A percentile compares a stretch with the other conserved stretches of the same genome.
phyloP scores from a whole-genome alignment of 495 filamentous ascomycete species.

The Hypomontagnella monticulosa region DNA sequence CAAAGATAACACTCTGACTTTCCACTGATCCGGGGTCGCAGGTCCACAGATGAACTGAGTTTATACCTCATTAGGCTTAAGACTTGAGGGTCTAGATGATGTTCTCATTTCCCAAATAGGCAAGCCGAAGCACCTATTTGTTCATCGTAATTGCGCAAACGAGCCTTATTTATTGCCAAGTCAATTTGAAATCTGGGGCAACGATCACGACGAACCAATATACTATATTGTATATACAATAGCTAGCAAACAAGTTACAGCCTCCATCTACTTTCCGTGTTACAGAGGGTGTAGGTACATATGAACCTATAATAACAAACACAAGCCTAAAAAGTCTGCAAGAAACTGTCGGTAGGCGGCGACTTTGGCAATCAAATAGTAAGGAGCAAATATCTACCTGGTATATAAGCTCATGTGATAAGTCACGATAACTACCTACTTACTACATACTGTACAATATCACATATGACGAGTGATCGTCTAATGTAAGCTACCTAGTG shows the following conservation, averaged over 20 bases:
- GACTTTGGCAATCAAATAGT: slow-evolving; percentile 19
- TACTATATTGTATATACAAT: background rate
- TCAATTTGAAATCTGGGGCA: slow-evolving; percentile 33
- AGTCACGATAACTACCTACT: slow-evolving; percentile 6
- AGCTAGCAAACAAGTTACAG: slow-evolving; percentile 22
- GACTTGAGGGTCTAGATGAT: slow-evolving; percentile 13
- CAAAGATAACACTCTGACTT: slow-evolving; percentile 39
- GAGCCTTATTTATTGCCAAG: slow-evolving; percentile 28
- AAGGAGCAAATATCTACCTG: slow-evolving; percentile 6
- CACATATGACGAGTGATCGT: slow-evolving; percentile 14
- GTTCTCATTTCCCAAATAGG: slow-evolving; percentile 31
- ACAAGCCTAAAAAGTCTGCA: slow-evolving; percentile 3
- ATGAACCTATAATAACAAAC: background rate
- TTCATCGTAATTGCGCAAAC: slow-evolving; percentile 38
- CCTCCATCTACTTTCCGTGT: background rate
- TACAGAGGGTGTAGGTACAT: slow-evolving; percentile 20
- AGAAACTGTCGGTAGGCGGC: background rate
- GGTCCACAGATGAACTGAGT: slow-evolving; percentile 36
- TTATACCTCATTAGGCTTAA: slow-evolving; percentile 31
- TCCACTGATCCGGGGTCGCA: slow-evolving; percentile 41
- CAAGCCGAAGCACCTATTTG: slow-evolving; percentile 41
- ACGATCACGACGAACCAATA: slow-evolving; percentile 2
- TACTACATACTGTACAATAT: background rate
- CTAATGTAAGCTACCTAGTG: slow-evolving; percentile 6
- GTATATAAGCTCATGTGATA: slow-evolving; percentile 21